A percentile compares a stretch with the other conserved stretches of the same genome.
Conservation (phyloP, 1,284 basidiomycete species). For the Coniferiporia weirii region DNA sequence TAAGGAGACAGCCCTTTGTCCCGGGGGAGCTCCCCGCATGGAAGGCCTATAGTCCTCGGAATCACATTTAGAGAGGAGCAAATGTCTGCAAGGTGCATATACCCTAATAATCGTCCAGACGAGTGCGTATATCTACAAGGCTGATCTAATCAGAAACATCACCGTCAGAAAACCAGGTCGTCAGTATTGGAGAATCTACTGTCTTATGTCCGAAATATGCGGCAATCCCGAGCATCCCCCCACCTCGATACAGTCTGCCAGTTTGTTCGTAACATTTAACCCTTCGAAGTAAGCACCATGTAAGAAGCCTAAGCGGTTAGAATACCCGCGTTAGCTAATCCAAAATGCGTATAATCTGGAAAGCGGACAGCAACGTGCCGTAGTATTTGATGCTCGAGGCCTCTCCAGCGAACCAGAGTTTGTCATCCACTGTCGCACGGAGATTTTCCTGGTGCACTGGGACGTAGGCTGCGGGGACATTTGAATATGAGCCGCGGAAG, state of each 20-base stretch:
- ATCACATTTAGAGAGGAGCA: too few species aligned
- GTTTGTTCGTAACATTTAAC: slow-evolving; percentile 27
- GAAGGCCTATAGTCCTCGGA: too few species aligned
- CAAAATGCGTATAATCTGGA: not conserved
- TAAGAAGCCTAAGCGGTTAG: slow-evolving; percentile 32
- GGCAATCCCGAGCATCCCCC: slow-evolving; percentile 26
- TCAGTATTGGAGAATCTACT: not conserved
- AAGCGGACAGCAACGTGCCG: slow-evolving; percentile 30
- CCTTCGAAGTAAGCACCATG: slow-evolving; percentile 45
- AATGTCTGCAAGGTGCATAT: too few species aligned
- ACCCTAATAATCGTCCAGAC: too few species aligned
- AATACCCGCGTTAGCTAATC: slow-evolving; percentile 6
- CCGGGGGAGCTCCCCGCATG: too few species aligned
- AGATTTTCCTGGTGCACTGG: slow-evolving; percentile 51
- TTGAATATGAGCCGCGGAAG: slow-evolving; percentile 62
- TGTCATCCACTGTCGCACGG: slow-evolving; percentile 46
- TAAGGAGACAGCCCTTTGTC: too few species aligned
- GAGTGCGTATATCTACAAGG: too few species aligned
- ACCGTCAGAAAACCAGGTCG: too few species aligned
- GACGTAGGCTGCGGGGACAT: slow-evolving; percentile 59
- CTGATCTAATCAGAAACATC: too few species aligned
- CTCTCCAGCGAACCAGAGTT: slow-evolving; percentile 62
- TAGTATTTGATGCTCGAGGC: slow-evolving; percentile 55
- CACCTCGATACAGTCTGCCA: slow-evolving; percentile 36
- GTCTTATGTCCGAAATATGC: slow-evolving; percentile 24